Base-by-base conservation (phyloP, 2,329 filamentous ascomycete species). In the Lecanicillium sp. region DNA sequence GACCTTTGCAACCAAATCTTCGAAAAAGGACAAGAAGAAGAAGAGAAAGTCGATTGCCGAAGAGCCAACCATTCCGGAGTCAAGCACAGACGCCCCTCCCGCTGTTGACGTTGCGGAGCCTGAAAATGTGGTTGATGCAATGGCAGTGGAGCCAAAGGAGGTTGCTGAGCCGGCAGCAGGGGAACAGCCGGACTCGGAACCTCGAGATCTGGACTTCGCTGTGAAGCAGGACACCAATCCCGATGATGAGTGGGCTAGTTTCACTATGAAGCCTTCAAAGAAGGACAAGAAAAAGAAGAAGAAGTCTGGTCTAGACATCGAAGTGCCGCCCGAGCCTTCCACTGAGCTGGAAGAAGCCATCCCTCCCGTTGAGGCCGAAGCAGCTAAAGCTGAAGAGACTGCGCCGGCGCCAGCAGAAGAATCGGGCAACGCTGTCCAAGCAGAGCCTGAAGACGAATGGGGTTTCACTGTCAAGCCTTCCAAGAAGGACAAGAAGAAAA, bases 251-350 rank as follows among this genome's bases (percentile, higher is more conserved):
- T 31, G 18, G 28, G 29, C 3, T 11, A 9, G 19, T 14, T 31
- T 32, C 10, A 10, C 29, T 8, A 40, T n/a, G 12, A 28, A 29
- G n/a, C 14, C 25, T 17, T 44, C 44, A 17, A 54, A 50, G 39
- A 59, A 56, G 30, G 51, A 48, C 36, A 58, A 58, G 42, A 60
- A 57, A 39, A 53, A 55, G 41, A 56, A 52, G 40, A 58, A 56
- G 40, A 58, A 25, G 22, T 6, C 22, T 25, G 22, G 7, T 25
- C 22, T 25, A 11, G 22, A 25, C 6, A 6, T 25, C 22, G 22
- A 25, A 25, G 22, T n/a, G n/a, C n/a, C n/a, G n/a, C n/a, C 6
- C 22, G 22, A 25, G 22, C 22, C 22, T 25, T 25, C 22, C 52
- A 34, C 36, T 49, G 41, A 53, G 57, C 3, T 59, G 53, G 39